phyloP scores from a whole-genome alignment of 1,284 basidiomycete species.

The Pseudozyma hubeiensis region DNA sequence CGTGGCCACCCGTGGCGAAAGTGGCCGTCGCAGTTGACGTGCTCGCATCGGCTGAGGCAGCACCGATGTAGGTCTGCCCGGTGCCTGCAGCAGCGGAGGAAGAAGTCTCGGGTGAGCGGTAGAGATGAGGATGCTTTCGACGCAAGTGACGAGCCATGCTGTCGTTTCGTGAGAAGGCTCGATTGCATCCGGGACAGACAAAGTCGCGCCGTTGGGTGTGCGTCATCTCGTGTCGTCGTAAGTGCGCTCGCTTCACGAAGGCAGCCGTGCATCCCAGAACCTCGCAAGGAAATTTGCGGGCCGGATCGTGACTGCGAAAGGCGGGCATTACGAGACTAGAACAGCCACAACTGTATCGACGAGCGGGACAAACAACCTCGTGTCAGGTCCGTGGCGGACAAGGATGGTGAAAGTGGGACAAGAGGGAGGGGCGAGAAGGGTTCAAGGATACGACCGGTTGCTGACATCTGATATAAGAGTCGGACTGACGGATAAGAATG shows the following conservation, averaged over 20 bases:
- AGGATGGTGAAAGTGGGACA: constrained; percentile 20
- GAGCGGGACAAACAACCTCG: background rate
- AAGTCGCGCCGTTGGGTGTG: constrained; percentile 45
- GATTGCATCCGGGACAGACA: constrained; percentile 32
- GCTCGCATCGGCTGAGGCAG: background rate
- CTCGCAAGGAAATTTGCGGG: constrained; percentile 40
- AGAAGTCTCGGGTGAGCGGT: constrained; percentile 18
- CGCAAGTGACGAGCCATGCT: constrained; percentile 46
- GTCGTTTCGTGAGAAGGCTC: constrained; percentile 46
- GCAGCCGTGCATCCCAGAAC: constrained; percentile 43
- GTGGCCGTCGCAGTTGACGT: constrained; percentile 3
- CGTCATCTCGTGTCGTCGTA: constrained; percentile 50
- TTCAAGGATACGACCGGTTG: background rate
- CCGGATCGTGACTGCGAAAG: constrained; percentile 33
- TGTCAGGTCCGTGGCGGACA: background rate
- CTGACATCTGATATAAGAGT: too few species aligned
- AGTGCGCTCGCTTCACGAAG: constrained; percentile 46
- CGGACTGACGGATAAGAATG: too few species aligned
- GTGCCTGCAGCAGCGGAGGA: background rate
- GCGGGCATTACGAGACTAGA: constrained; percentile 23
- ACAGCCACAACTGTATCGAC: background rate
- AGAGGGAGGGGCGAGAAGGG: constrained; percentile 9
- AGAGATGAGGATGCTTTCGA: constrained; percentile 44
- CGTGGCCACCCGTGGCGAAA: constrained; percentile 12
- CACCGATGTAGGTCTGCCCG: constrained; percentile 18